These are phyloP conservation scores for Diversispora epigaea DNA, from an alignment of 192 early-diverging fungal species.

Conservation along the genomic window DNA sequence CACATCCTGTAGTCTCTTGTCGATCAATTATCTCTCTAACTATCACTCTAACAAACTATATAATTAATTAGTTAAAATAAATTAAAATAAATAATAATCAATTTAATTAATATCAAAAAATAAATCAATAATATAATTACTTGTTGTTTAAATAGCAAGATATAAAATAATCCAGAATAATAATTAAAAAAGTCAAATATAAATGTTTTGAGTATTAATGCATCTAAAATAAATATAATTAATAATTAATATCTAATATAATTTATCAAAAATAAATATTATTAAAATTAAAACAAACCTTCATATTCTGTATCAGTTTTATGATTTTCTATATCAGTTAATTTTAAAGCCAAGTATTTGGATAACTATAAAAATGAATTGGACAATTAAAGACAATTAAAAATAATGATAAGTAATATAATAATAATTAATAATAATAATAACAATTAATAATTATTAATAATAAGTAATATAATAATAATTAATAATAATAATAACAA, in stretches of 20 bases:
- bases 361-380: slow-evolving; percentile 26
- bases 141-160: slow-evolving; percentile 51
- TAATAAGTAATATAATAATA: too few relatives aligned
- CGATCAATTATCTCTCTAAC: too few relatives aligned
- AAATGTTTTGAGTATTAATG: slow-evolving; percentile 57
- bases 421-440: too few relatives aligned
- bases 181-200: slow-evolving; percentile 65
- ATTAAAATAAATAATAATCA: not conserved
- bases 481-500: not conserved
- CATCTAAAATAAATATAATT: slow-evolving; percentile 34
- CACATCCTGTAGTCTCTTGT: slow-evolving; percentile 15
- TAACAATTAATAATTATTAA: too few relatives aligned
- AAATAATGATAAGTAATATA: too few relatives aligned
- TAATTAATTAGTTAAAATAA: slow-evolving; percentile 13
- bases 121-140: slow-evolving; percentile 22
- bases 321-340: slow-evolving; percentile 54
- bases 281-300: slow-evolving; percentile 35
- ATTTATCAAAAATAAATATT: too few relatives aligned
- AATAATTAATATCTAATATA: not conserved
- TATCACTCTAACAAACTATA: not conserved
- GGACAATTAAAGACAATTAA: too few relatives aligned
- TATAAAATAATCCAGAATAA: slow-evolving; percentile 61
- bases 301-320: slow-evolving; percentile 44
- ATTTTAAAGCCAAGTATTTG: slow-evolving; percentile 32
- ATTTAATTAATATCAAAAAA: not conserved